These are phyloP conservation scores for Saposhnikovia divaricata DNA, from an alignment of 129 eudicot species.

Conservation along the genomic window DNA sequence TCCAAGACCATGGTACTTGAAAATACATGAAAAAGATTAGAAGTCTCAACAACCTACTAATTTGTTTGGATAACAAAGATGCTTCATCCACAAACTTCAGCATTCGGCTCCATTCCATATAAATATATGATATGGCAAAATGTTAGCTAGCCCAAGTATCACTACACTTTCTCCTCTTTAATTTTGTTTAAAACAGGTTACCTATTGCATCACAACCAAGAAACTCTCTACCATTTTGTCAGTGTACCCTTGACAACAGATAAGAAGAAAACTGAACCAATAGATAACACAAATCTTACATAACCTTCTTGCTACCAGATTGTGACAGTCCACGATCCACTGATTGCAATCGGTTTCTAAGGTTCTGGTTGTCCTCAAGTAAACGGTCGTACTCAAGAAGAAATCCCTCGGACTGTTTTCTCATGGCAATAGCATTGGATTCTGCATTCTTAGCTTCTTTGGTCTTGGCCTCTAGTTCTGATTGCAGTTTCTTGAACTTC, in stretches of 20 bases:
- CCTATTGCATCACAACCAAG: neutral
- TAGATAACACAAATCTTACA: neutral
- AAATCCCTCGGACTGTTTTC: constrained; percentile 80
- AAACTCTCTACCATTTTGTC: neutral
- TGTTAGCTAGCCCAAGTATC: neutral
- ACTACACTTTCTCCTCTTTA: neutral
- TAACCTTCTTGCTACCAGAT: constrained; percentile 39
- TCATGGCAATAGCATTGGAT: constrained; percentile 56
- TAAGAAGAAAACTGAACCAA: neutral
- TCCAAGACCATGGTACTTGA: neutral
- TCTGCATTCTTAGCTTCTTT: constrained; percentile 65
- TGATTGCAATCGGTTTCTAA: constrained; percentile 55
- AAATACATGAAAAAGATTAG: neutral
- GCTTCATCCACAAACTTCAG: neutral
- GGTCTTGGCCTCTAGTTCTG: constrained; percentile 46
- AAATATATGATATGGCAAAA: neutral
- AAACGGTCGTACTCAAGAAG: constrained; percentile 86
- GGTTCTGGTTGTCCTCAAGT: constrained; percentile 78
- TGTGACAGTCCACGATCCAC: constrained; percentile 30
- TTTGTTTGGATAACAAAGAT: neutral
- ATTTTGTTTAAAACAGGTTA: neutral
- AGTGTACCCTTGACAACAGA: neutral
- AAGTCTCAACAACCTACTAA: neutral
- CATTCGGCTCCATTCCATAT: neutral
- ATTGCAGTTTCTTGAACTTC: constrained; percentile 43